Evolutionary conservation across 202 grass and related monocot species (phyloP), one percentile per base, ranked within the genome.

Genomic region (Panicum hallii): DNA sequence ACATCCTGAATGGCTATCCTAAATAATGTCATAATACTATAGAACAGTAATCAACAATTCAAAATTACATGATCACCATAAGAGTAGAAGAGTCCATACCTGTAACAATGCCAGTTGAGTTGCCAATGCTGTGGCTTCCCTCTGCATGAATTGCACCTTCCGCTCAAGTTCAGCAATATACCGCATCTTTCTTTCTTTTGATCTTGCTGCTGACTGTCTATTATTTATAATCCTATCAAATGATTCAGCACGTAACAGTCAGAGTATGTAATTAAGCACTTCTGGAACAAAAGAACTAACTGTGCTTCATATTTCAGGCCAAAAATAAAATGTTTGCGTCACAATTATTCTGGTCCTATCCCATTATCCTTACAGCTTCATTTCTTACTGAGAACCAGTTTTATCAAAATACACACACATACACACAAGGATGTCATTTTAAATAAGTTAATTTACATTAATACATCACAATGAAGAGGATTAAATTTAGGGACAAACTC

Each of bases 151-250:
- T 73, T 92, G 86, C 56, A 92, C 88, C 84, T 98, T 98, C 66
- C 82, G 82, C 63, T 98, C 96, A 61, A 98, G 91, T 62, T 95
- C 96, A 82, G 88, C 72, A 84, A 95, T 93, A 60, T 98, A 95
- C 16, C 89, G 82, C 83, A 93, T 90, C 79, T 98, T 98, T 79
- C 93, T 94, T 90, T 98, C 93, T 78, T 98, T 98, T 53, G 96
- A 95, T 80, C 96, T 92, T 79, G 89, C 93, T 17, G 93, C 96
- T 36, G 96, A 95, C 70, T 98, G 93, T 78, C 93, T 89, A 44
- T 98, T 98, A 5, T 92, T 88, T 88, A 92, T 94, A 76, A 95
- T 92, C 87, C 96, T 95, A 45, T 48, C 55, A 91, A 22, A 84
- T 58, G 38, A 56, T 56, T 61, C 49, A 82, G 32, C 43, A 22